Conservation (phyloP, 2,329 filamentous ascomycete species). For the Boeremia lycopersici region DNA sequence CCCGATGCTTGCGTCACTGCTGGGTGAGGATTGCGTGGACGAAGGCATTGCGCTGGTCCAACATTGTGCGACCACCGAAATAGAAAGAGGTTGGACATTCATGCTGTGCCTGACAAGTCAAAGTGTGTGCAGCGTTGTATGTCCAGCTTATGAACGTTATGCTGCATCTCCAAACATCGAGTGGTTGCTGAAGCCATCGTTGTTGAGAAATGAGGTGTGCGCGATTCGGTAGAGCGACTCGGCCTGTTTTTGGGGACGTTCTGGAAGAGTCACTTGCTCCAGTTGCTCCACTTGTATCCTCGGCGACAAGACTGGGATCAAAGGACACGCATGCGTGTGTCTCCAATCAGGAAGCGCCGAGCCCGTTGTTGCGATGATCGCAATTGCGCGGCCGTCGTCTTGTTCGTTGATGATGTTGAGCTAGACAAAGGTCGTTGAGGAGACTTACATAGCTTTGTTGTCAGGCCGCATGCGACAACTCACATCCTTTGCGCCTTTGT, state of each 20-base stretch:
- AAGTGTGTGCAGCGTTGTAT: background rate
- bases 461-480: conserved; percentile 13
- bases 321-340: conserved; percentile 23
- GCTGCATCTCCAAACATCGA: conserved; percentile 9
- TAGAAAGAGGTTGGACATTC: background rate
- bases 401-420: conserved; percentile 10
- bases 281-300: conserved; percentile 22
- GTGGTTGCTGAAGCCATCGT: conserved; percentile 7
- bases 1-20: conserved; percentile 25
- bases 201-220: conserved; percentile 26
- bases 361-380: conserved; percentile 33
- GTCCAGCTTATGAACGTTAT: conserved; percentile 3
- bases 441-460: background rate
- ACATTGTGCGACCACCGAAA: conserved; percentile 1
- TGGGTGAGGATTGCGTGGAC: background rate
- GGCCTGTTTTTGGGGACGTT: conserved; percentile 25
- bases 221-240: conserved; percentile 19
- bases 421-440: conserved; percentile 1
- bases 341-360: conserved; percentile 22
- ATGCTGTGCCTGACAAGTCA: background rate
- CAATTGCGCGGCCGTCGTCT: conserved; percentile 37
- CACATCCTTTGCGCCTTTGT: conserved; percentile 21
- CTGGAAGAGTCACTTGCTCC: conserved; percentile 31
- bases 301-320: conserved; percentile 26
- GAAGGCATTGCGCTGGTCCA: conserved; percentile 6